Percentiles rank a stretch among this genome's conserved stretches.
phyloP scores from a whole-genome alignment of 148 eudicot genomes.

The Rhododendron ovatum region DNA sequence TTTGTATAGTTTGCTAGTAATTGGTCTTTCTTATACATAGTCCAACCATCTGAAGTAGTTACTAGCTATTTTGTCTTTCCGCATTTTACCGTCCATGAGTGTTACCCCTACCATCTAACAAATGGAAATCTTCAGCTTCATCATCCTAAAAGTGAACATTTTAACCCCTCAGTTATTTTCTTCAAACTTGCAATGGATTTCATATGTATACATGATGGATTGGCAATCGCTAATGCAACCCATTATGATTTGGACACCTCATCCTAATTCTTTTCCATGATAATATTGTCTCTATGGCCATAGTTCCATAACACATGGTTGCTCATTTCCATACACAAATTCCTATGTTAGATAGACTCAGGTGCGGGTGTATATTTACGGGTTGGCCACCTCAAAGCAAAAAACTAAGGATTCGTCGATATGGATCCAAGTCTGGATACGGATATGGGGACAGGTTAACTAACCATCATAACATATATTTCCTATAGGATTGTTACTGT shows the following conservation, averaged over 20 bases:
- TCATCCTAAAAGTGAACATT: not conserved
- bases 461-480: too few species aligned
- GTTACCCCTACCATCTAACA: not conserved
- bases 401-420: not conserved
- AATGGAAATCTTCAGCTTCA: not conserved
- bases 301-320: not conserved
- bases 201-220: not conserved
- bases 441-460: not conserved
- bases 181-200: not conserved
- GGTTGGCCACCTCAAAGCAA: not conserved
- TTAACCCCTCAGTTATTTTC: not conserved
- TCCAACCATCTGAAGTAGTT: not conserved
- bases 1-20: not conserved
- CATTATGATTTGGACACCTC: not conserved
- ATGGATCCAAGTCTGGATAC: not conserved
- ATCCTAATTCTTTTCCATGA: not conserved
- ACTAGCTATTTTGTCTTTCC: not conserved
- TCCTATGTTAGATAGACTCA: not conserved
- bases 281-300: not conserved
- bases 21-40: not conserved
- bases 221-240: not conserved
- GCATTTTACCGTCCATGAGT: not conserved
- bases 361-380: not conserved
- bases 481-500: not conserved
- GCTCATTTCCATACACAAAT: not conserved